Conservation (phyloP, 1,284 basidiomycete genomes). For the Tausonia pullulans region DNA sequence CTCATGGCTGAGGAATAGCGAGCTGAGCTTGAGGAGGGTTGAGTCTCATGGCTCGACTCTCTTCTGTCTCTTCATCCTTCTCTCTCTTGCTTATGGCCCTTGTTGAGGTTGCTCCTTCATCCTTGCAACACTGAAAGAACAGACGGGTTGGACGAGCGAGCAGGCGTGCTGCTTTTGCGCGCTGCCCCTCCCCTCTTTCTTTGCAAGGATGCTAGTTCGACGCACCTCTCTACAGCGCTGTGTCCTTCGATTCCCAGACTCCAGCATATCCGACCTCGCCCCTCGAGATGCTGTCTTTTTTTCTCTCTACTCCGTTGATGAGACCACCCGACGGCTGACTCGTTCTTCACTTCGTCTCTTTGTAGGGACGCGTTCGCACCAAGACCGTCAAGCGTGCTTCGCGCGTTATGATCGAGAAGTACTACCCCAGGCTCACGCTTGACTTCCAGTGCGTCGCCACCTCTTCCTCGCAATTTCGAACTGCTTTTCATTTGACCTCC, state of each 20-base stretch:
- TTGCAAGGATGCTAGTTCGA: background rate
- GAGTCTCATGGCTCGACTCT: no score
- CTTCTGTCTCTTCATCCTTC: no score
- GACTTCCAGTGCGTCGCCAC: constrained; percentile 62
- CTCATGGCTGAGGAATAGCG: background rate
- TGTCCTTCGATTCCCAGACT: background rate
- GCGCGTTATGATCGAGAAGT: constrained; percentile 99
- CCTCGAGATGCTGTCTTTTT: background rate
- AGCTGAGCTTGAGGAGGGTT: no score
- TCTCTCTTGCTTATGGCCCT: no score
- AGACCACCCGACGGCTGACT: background rate
- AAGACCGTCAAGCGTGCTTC: constrained; percentile 99
- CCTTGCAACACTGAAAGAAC: no score
- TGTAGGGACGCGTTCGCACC: constrained; percentile 94
- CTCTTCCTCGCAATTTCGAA: background rate
- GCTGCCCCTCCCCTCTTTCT: background rate
- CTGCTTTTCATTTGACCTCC: constrained; percentile 17
- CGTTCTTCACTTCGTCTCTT: background rate
- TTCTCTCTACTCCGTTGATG: background rate
- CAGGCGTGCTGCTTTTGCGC: background rate
- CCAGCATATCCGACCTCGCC: background rate
- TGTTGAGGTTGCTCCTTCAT: no score
- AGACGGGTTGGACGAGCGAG: no score
- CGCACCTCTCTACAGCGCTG: background rate
- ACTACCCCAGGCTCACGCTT: constrained; percentile 92